These are phyloP conservation scores for Stemphylium beticola DNA, from an alignment of 2,329 filamentous ascomycete species.

Conservation along the genomic window DNA sequence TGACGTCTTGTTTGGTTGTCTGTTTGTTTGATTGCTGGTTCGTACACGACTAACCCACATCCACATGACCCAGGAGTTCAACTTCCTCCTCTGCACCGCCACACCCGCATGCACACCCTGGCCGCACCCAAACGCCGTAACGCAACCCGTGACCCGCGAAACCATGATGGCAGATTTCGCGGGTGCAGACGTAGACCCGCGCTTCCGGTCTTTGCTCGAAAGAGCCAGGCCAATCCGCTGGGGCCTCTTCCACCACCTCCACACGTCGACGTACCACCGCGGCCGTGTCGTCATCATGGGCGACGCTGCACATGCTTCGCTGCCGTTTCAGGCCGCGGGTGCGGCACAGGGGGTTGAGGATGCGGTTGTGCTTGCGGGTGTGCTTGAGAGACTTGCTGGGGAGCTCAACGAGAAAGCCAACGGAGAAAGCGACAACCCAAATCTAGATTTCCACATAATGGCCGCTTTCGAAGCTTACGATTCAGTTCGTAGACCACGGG, in stretches of 20 bases:
- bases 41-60: too few species aligned
- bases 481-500: conserved; percentile 27
- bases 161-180: background rate
- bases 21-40: too few species aligned
- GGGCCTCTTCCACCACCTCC: conserved; percentile 33
- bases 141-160: background rate
- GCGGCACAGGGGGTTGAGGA: conserved; percentile 41
- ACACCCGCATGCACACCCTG: conserved; percentile 16
- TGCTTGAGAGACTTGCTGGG: conserved; percentile 22
- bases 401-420: background rate
- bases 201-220: conserved; percentile 21
- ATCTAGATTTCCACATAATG: conserved; percentile 11
- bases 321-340: conserved; percentile 36
- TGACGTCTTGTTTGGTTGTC: too few species aligned
- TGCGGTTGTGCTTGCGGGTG: conserved; percentile 30
- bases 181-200: conserved; percentile 16
- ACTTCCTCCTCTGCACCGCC: conserved; percentile 29
- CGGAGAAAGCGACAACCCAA: background rate
- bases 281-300: conserved; percentile 32
- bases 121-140: background rate
- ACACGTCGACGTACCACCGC: conserved; percentile 32
- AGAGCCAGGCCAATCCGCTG: conserved; percentile 30
- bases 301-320: conserved; percentile 36
- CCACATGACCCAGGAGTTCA: conserved; percentile 14
- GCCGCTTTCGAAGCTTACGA: conserved; percentile 34